phyloP scores from a whole-genome alignment of 768 basidiomycete genomes.

The Hygrocybe punicea region DNA sequence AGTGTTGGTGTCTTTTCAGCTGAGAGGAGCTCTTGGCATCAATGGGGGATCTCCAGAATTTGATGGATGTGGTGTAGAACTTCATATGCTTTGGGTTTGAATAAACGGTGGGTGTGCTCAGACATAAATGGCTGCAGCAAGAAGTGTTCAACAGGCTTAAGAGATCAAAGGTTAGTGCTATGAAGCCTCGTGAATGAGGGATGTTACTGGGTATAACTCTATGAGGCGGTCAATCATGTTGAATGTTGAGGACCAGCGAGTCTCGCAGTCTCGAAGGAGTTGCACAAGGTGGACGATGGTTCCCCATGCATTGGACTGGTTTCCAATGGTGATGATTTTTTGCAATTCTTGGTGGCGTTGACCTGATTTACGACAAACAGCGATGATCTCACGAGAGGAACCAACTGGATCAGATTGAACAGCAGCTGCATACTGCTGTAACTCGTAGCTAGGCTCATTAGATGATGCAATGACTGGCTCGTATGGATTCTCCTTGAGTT shows the following conservation, averaged over 20 bases:
- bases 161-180: not conserved
- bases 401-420: constrained; percentile 27
- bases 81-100: constrained; percentile 10
- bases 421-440: constrained; percentile 16
- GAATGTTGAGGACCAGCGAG: constrained; percentile 35
- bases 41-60: constrained; percentile 27
- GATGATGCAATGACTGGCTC: constrained; percentile 7
- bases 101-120: constrained; percentile 12
- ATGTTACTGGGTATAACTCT: constrained; percentile 30
- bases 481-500: constrained; percentile 12
- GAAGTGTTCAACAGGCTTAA: constrained; percentile 21
- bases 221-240: constrained; percentile 35
- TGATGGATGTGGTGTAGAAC: constrained; percentile 30
- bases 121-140: constrained; percentile 15
- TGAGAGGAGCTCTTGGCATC: constrained; percentile 34
- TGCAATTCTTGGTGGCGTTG: constrained; percentile 28
- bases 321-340: constrained; percentile 24
- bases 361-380: constrained; percentile 31
- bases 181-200: constrained; percentile 2
- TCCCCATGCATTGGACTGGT: constrained; percentile 15
- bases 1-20: constrained; percentile 35
- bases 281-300: constrained; percentile 17
- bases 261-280: constrained; percentile 33
- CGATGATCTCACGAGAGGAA: constrained; percentile 22
- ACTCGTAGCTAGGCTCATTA: constrained; percentile 1